Evolutionary conservation across 805 yeast genomes (phyloP).

Genomic region (fission yeast (Schizosaccharomyces pombe)): DNA sequence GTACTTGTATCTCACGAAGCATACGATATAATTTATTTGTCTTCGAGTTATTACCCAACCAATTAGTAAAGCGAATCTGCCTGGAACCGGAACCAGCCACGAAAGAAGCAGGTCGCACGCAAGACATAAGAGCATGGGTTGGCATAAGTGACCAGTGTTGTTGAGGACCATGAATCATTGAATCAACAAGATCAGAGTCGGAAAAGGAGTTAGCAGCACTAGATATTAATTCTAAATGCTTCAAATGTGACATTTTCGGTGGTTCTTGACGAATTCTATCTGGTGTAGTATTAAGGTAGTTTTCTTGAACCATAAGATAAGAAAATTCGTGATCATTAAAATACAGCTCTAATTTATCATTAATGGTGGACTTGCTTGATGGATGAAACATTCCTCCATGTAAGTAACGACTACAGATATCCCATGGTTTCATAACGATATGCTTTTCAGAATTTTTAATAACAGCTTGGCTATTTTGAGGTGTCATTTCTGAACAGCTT

Average conservation of each 20-base stretch:
- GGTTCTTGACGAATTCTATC: constrained; percentile 10
- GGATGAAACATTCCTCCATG: constrained; percentile 35
- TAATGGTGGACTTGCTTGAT: constrained; percentile 30
- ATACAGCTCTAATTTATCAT: constrained; percentile 67
- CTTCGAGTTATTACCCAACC: constrained; percentile 75
- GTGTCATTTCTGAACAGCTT: constrained; percentile 41
- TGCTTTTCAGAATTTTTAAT: constrained; percentile 34
- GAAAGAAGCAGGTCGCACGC: constrained; percentile 75
- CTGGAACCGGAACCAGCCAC: constrained; percentile 33
- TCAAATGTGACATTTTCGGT: constrained; percentile 16
- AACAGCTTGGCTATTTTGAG: constrained; percentile 33
- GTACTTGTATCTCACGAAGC: constrained; percentile 72
- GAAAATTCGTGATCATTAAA: constrained; percentile 88
- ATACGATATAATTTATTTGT: constrained; percentile 51
- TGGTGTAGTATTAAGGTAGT: constrained; percentile 52
- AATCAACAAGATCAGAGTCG: constrained; percentile 60
- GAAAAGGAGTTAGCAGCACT: constrained; percentile 73
- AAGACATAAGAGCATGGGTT: constrained; percentile 23
- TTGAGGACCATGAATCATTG: constrained; percentile 64
- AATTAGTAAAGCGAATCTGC: constrained; percentile 45
- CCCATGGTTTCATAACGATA: constrained; percentile 77
- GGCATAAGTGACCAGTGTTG: constrained; percentile 44
- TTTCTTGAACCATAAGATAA: constrained; percentile 90
- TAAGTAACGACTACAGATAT: constrained; percentile 48
- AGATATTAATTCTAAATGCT: constrained; percentile 40